Evolutionary conservation across 2,329 filamentous ascomycete genomes (phyloP).

Genomic region (Dryadomyces sulphureus): DNA sequence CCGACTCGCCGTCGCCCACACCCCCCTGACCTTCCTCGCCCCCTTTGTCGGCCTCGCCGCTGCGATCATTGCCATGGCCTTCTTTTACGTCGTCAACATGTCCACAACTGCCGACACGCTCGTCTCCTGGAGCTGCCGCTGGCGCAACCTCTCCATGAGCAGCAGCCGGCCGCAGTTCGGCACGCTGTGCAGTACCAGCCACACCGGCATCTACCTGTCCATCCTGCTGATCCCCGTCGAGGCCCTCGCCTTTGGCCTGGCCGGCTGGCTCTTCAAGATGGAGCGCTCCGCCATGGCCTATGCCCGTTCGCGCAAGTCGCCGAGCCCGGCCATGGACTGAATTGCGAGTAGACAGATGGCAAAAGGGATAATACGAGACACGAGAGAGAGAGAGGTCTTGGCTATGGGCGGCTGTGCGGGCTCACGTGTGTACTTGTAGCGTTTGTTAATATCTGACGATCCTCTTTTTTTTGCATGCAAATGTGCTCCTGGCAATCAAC

Average conservation of each 20-base stretch:
- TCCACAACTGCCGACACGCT: slow-evolving; percentile 38
- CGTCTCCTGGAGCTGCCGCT: slow-evolving; percentile 49
- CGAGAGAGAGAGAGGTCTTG: neutral
- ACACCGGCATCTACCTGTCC: slow-evolving; percentile 36
- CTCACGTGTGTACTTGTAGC: neutral
- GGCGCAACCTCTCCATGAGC: slow-evolving; percentile 39
- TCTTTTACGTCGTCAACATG: slow-evolving; percentile 42
- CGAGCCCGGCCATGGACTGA: slow-evolving; percentile 14
- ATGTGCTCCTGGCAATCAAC: too few relatives aligned
- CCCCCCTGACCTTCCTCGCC: slow-evolving; percentile 21
- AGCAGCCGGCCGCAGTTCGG: slow-evolving; percentile 36
- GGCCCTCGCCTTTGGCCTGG: slow-evolving; percentile 29
- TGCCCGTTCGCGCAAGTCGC: slow-evolving; percentile 19
- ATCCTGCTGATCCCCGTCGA: slow-evolving; percentile 44
- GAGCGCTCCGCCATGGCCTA: slow-evolving; percentile 25
- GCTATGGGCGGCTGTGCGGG: neutral
- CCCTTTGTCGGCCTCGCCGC: slow-evolving; percentile 28
- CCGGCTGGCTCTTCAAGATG: slow-evolving; percentile 28
- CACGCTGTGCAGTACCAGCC: slow-evolving; percentile 40
- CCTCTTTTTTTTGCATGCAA: too few relatives aligned
- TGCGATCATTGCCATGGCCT: slow-evolving; percentile 35
- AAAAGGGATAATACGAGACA: neutral
- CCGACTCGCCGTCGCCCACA: slow-evolving; percentile 19
- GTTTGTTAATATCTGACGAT: too few relatives aligned
- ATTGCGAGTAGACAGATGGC: neutral